phyloP scores from a whole-genome alignment of 1,284 basidiomycete genomes.

The Ustilago trichophora region DNA sequence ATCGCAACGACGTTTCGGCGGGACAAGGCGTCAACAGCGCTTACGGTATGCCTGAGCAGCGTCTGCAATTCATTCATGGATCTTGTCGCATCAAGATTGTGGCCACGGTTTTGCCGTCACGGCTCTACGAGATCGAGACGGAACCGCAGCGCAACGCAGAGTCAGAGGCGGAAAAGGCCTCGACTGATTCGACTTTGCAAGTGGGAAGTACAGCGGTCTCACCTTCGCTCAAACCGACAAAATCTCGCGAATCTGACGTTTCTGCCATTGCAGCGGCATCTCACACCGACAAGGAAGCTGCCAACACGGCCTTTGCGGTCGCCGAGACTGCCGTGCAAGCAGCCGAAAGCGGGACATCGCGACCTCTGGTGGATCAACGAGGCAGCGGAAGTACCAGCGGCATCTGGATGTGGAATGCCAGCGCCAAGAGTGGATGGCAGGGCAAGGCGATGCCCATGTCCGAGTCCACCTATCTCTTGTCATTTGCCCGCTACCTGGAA shows the following conservation, averaged over 20 bases:
- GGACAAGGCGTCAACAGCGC: slow-evolving; percentile 13
- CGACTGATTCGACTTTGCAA: neutral
- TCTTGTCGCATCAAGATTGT: slow-evolving; percentile 39
- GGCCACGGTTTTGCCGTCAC: slow-evolving; percentile 34
- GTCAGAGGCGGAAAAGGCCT: neutral
- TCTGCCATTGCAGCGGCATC: slow-evolving; percentile 48
- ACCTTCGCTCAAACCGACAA: slow-evolving; percentile 10
- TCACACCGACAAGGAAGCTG: slow-evolving; percentile 45
- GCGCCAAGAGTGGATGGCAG: slow-evolving; percentile 46
- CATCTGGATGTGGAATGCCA: slow-evolving; percentile 56
- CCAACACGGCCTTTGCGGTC: slow-evolving; percentile 50
- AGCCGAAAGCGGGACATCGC: slow-evolving; percentile 34
- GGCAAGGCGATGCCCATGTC: slow-evolving; percentile 43
- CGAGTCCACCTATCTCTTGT: slow-evolving; percentile 55
- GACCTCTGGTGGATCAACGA: slow-evolving; percentile 29
- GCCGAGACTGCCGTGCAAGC: slow-evolving; percentile 51
- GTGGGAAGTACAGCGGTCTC: slow-evolving; percentile 3
- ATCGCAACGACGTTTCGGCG: slow-evolving; percentile 1
- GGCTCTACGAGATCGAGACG: slow-evolving; percentile 15
- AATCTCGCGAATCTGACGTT: slow-evolving; percentile 37
- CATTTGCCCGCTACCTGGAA: slow-evolving; percentile 58
- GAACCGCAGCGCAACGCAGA: slow-evolving; percentile 1
- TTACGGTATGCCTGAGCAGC: slow-evolving; percentile 32
- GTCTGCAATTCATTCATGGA: slow-evolving; percentile 50
- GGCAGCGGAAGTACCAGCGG: slow-evolving; percentile 31